Evolutionary conservation across 352 stramenopile genomes (phyloP).

Genomic region (Peronospora farinosa): DNA sequence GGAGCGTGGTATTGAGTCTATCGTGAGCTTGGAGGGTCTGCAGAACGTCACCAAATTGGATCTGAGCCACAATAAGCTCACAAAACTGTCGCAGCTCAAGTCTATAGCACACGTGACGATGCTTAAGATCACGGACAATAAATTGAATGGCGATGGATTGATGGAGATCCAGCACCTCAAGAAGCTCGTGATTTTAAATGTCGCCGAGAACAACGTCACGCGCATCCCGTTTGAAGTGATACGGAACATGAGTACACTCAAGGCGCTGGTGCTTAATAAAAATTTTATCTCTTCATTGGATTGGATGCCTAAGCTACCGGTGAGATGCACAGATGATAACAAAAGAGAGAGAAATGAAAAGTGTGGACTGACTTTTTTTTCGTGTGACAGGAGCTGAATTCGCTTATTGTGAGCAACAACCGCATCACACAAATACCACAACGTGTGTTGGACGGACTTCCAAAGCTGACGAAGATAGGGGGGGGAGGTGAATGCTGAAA

Average conservation of each 20-base stretch:
- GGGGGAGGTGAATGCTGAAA: slow-evolving; percentile 13
- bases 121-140: slow-evolving; percentile 77
- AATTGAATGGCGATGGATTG: slow-evolving; percentile 63
- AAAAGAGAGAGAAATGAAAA: not conserved
- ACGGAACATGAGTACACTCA: slow-evolving; percentile 59
- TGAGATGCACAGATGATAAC: slow-evolving; percentile 2
- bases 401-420: slow-evolving; percentile 82
- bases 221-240: slow-evolving; percentile 66
- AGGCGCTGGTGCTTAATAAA: slow-evolving; percentile 81
- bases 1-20: slow-evolving; percentile 67
- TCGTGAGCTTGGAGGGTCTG: slow-evolving; percentile 67
- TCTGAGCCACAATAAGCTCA: slow-evolving; percentile 82
- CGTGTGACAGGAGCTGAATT: slow-evolving; percentile 56
- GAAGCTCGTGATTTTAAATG: slow-evolving; percentile 78
- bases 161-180: slow-evolving; percentile 65
- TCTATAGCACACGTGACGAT: slow-evolving; percentile 54
- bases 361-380: slow-evolving; percentile 5
- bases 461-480: slow-evolving; percentile 76
- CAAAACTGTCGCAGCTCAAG: slow-evolving; percentile 71
- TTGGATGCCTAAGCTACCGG: slow-evolving; percentile 69
- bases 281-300: slow-evolving; percentile 79
- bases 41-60: slow-evolving; percentile 63
- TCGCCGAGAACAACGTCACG: slow-evolving; percentile 64
- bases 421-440: slow-evolving; percentile 60
- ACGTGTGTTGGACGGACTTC: slow-evolving; percentile 56